A percentile compares a stretch with the other conserved stretches of the same genome.
Conservation (phyloP, 768 basidiomycete genomes). For the Kwoniella dejecticola region DNA sequence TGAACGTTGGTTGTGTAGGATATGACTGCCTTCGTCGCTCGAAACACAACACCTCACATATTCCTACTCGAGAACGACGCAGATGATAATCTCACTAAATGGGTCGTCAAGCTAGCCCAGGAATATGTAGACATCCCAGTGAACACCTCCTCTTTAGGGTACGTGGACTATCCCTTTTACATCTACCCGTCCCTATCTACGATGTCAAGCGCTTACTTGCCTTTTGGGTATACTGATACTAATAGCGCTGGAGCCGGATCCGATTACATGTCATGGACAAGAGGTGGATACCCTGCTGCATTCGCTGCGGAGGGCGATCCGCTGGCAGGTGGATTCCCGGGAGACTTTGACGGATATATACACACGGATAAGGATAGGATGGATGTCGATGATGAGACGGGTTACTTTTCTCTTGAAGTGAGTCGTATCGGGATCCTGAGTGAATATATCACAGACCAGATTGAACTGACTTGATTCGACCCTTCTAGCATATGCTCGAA, state of each 20-base stretch:
- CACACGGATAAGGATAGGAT: conserved; percentile 36
- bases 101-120: conserved; percentile 26
- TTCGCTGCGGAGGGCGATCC: conserved; percentile 38
- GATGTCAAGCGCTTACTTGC: too few species aligned
- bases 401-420: conserved; percentile 37
- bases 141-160: conserved; percentile 19
- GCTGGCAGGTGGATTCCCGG: conserved; percentile 20
- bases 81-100: conserved; percentile 29
- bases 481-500: conserved; percentile 68
- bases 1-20: conserved; percentile 16
- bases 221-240: too few species aligned
- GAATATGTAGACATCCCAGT: conserved; percentile 33
- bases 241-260: conserved; percentile 22
- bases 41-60: conserved; percentile 26
- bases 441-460: too few species aligned
- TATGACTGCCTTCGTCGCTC: conserved; percentile 34
- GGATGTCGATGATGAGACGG: conserved; percentile 32
- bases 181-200: too few species aligned
- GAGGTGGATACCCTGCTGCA: conserved; percentile 30
- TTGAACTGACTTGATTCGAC: background rate
- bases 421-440: conserved; percentile 12
- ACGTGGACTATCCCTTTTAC: too few species aligned
- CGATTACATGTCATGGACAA: conserved; percentile 43
- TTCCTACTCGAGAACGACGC: conserved; percentile 27
- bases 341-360: conserved; percentile 34